These are phyloP conservation scores for Phialophora verrucosa DNA, from an alignment of 2,329 filamentous ascomycete genomes.

Conservation along the genomic window DNA sequence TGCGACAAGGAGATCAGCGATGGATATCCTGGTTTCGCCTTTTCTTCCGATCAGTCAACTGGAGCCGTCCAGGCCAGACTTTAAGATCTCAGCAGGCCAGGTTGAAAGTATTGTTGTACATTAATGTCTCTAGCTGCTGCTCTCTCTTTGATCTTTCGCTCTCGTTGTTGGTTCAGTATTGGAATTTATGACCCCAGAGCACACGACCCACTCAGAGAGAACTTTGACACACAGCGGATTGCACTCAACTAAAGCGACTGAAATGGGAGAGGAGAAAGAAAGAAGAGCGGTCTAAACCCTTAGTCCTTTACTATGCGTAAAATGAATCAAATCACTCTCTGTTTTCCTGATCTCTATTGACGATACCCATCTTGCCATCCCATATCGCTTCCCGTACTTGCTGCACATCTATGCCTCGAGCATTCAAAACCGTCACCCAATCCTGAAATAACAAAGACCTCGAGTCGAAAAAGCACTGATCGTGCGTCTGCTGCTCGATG, in stretches of 20 bases:
- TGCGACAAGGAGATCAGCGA: slow-evolving; percentile 27
- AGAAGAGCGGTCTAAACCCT: not conserved
- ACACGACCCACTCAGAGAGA: not conserved
- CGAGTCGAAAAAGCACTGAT: slow-evolving; percentile 68
- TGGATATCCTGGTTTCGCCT: slow-evolving; percentile 24
- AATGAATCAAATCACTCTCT: not conserved
- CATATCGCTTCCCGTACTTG: slow-evolving; percentile 42
- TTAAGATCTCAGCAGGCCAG: not conserved
- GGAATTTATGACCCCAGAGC: not conserved
- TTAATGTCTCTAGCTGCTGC: not conserved
- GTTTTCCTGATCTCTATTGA: not conserved
- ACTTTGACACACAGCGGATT: not conserved
- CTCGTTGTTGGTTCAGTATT: not conserved
- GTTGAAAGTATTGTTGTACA: not conserved
- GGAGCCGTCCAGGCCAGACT: slow-evolving; percentile 14
- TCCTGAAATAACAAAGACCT: slow-evolving; percentile 68
- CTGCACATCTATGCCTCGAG: slow-evolving; percentile 59
- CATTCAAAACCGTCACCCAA: slow-evolving; percentile 60
- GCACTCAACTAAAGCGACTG: not conserved
- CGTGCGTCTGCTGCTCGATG: slow-evolving; percentile 51
- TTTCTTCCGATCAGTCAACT: slow-evolving; percentile 13
- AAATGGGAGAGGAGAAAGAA: not conserved
- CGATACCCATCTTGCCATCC: slow-evolving; percentile 31
- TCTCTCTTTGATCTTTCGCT: not conserved
- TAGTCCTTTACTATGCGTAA: not conserved